Evolutionary conservation across 208 protist species (phyloP).

Genomic region (Blastocrithidia nonstop): DNA sequence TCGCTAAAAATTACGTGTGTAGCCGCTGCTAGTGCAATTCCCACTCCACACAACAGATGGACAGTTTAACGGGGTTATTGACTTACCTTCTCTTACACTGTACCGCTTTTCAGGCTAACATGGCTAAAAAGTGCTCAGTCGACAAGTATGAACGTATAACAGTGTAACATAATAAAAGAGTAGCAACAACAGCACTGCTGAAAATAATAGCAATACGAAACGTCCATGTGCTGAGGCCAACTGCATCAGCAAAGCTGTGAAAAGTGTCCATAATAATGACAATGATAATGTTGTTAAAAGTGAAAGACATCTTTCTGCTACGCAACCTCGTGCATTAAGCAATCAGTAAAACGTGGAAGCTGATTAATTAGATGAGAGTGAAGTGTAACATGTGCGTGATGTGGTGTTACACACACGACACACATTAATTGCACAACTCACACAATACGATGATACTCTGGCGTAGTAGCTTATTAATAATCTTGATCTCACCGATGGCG

Average conservation of each 20-base stretch:
- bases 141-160: background rate
- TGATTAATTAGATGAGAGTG: conserved; percentile 4
- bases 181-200: no score
- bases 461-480: conserved; percentile 44
- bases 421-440: conserved; percentile 44
- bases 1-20: conserved; percentile 51
- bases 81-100: conserved; percentile 62
- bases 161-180: background rate
- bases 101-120: conserved; percentile 49
- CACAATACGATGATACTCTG: conserved; percentile 40
- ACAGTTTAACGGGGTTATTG: conserved; percentile 72
- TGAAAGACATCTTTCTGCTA: no score
- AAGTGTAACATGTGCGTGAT: conserved; percentile 26
- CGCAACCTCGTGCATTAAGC: no score
- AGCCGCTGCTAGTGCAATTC: conserved; percentile 82
- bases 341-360: no score
- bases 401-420: conserved; percentile 20
- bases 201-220: no score
- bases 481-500: conserved; percentile 52
- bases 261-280: conserved; percentile 2
- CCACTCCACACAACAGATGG: conserved; percentile 61
- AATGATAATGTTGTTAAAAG: background rate
- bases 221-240: no score
- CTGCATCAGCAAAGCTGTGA: background rate
- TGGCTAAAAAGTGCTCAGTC: conserved; percentile 19